Conservation (phyloP, 441 rosid genomes). For the Biscutella laevigata region DNA sequence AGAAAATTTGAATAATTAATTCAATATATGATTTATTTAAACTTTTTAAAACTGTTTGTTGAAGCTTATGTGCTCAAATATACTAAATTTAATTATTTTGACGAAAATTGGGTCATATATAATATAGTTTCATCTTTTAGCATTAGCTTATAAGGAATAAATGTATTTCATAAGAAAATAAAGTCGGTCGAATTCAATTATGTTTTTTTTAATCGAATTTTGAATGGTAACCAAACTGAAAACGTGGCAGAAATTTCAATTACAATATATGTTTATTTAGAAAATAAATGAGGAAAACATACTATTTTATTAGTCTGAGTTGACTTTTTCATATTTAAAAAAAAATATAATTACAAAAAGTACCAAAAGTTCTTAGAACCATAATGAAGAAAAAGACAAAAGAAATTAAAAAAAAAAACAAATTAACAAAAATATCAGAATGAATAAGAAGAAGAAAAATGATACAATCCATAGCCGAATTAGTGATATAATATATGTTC, state of each 20-base stretch:
- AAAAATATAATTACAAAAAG: conserved; percentile 12
- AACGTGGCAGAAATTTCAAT: too few relatives aligned
- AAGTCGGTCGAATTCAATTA: background rate
- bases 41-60: too few relatives aligned
- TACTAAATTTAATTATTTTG: too few relatives aligned
- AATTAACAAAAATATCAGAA: background rate
- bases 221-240: background rate
- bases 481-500: conserved; percentile 9
- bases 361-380: conserved; percentile 13
- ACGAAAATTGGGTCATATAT: too few relatives aligned
- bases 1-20: too few relatives aligned
- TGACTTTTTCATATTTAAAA: conserved; percentile 15
- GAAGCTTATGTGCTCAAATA: too few relatives aligned
- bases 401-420: conserved; percentile 3
- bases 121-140: background rate
- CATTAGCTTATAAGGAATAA: too few relatives aligned
- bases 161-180: background rate
- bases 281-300: too few relatives aligned
- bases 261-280: too few relatives aligned
- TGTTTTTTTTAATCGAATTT: background rate
- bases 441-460: conserved; percentile 5
- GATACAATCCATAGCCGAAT: too few relatives aligned
- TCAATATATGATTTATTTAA: too few relatives aligned
- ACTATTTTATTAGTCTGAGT: conserved; percentile 5
- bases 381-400: conserved; percentile 16